Percentiles rank a stretch among this genome's conserved stretches.
Evolutionary conservation across 2,329 filamentous ascomycete species (phyloP).

Genomic region (Penicillium sp.): DNA sequence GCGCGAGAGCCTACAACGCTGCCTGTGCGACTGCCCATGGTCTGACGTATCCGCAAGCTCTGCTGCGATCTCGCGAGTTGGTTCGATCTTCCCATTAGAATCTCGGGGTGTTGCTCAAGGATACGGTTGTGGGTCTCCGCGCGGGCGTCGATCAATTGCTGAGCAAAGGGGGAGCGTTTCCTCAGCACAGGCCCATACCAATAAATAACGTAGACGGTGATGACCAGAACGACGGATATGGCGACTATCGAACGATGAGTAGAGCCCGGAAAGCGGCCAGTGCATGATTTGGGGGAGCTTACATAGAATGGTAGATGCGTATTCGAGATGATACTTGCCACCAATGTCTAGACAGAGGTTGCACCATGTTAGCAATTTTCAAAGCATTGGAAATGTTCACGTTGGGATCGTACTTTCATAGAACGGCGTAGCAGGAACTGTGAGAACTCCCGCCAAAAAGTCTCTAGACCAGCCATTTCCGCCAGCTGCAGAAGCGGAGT

Average conservation of each 20-base stretch:
- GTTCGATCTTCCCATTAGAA: not conserved
- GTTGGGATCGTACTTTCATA: conserved; percentile 15
- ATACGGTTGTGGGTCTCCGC: not conserved
- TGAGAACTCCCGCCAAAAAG: conserved; percentile 60
- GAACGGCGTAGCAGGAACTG: conserved; percentile 55
- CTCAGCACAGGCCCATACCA: not conserved
- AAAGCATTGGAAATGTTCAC: not conserved
- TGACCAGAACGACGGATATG: not conserved
- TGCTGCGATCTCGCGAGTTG: not conserved
- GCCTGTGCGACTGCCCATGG: not conserved
- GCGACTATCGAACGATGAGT: not conserved
- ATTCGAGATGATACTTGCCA: conserved; percentile 50
- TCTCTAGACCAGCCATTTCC: conserved; percentile 66
- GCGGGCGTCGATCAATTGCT: not conserved
- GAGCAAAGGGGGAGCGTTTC: not conserved
- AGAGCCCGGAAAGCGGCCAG: not conserved
- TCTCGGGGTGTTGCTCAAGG: not conserved
- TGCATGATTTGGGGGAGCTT: not conserved
- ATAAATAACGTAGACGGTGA: not conserved
- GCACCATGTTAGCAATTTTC: not conserved
- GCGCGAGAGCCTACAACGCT: not conserved
- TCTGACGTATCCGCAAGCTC: not conserved
- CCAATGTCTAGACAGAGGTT: conserved; percentile 44
- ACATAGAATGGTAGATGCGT: conserved; percentile 57
- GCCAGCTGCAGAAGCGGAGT: conserved; percentile 62